These are phyloP conservation scores for Dendrobium catenatum DNA, from an alignment of 106 monocot genomes.

Conservation along the genomic window DNA sequence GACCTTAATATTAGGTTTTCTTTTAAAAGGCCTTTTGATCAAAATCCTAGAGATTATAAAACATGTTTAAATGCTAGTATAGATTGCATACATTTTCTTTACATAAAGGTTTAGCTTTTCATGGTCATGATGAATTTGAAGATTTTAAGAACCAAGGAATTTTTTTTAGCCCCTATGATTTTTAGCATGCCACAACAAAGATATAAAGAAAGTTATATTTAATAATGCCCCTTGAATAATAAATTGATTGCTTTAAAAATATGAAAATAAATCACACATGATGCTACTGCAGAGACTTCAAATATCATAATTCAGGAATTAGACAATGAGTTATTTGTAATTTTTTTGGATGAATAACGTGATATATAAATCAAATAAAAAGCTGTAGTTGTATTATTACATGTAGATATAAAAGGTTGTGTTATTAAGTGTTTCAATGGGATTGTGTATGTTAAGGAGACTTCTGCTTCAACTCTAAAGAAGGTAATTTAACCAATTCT, in stretches of 20 bases:
- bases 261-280: not conserved
- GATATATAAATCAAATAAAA: not conserved
- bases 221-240: not conserved
- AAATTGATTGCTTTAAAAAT: conserved; percentile 1
- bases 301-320: not conserved
- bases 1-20: not conserved
- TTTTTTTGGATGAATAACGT: not conserved
- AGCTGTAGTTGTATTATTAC: too few relatives aligned
- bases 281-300: not conserved
- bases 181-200: not conserved
- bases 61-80: not conserved
- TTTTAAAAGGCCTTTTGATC: not conserved
- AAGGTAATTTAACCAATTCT: not conserved
- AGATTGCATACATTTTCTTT: conserved; percentile 6
- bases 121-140: conserved; percentile 1
- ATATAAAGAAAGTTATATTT: not conserved
- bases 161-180: not conserved
- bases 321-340: not conserved
- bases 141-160: not conserved
- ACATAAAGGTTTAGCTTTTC: not conserved
- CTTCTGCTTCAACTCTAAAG: not conserved
- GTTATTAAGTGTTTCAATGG: not conserved
- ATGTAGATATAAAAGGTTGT: not conserved
- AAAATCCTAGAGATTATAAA: not conserved
- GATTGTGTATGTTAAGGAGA: not conserved